Evolutionary conservation across 2,329 filamentous ascomycete genomes (phyloP).

Genomic region (Bisporella sp.): DNA sequence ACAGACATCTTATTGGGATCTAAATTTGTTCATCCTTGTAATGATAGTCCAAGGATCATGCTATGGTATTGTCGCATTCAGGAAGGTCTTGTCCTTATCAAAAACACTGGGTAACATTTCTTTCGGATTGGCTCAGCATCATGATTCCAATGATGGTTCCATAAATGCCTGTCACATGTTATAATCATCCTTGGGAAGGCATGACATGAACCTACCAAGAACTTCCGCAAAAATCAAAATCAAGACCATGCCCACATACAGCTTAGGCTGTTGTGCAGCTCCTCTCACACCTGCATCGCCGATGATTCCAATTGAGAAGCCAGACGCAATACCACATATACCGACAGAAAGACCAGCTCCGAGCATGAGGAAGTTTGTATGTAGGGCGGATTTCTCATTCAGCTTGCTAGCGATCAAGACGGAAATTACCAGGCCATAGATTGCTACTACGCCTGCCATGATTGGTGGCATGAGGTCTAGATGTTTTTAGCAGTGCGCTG

Average conservation of each 20-base stretch:
- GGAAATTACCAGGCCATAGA: conserved; percentile 84
- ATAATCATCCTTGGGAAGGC: no score
- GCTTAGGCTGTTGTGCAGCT: conserved; percentile 59
- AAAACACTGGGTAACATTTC: neutral
- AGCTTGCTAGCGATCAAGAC: conserved; percentile 75
- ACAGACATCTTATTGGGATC: no score
- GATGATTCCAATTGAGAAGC: conserved; percentile 71
- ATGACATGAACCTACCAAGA: conserved; percentile 47
- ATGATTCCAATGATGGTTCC: neutral
- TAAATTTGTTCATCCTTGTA: no score
- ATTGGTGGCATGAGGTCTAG: conserved; percentile 97
- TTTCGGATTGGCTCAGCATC: neutral
- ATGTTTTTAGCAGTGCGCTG: neutral
- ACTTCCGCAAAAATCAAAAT: conserved; percentile 80
- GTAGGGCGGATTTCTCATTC: conserved; percentile 62
- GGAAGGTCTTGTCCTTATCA: conserved; percentile 25
- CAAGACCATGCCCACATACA: conserved; percentile 72
- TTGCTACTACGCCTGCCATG: conserved; percentile 99
- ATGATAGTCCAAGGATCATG: no score
- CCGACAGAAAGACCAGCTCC: conserved; percentile 75
- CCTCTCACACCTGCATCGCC: conserved; percentile 82
- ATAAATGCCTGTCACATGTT: neutral
- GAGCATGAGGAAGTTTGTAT: conserved; percentile 75
- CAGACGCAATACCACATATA: conserved; percentile 71
- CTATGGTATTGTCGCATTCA: no score